Percentiles rank a stretch among this genome's conserved stretches.
Conservation (phyloP, 805 yeast genomes). For the Saccharomycopsis sp. region DNA sequence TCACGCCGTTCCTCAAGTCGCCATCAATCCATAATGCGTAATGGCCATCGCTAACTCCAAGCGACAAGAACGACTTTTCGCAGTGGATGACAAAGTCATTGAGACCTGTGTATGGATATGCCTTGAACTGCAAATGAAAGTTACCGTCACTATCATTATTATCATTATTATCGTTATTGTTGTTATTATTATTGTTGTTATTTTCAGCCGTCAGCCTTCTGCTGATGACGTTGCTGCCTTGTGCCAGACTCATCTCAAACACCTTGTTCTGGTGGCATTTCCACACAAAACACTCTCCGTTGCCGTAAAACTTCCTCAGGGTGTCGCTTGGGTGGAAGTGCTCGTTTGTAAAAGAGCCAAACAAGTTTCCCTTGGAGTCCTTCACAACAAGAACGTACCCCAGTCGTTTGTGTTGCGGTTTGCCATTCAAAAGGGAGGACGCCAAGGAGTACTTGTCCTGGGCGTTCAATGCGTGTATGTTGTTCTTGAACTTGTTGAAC, state of each 20-base stretch:
- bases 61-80: slow-evolving; percentile 62
- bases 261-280: background rate
- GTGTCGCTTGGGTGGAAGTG: slow-evolving; percentile 56
- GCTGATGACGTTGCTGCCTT: background rate
- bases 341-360: slow-evolving; percentile 78
- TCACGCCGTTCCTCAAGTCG: slow-evolving; percentile 65
- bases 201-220: background rate
- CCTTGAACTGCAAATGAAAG: slow-evolving; percentile 48
- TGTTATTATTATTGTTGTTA: background rate
- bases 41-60: slow-evolving; percentile 90
- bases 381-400: slow-evolving; percentile 72
- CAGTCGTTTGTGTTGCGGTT: slow-evolving; percentile 31
- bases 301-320: slow-evolving; percentile 71
- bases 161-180: slow-evolving; percentile 10
- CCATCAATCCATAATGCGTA: slow-evolving; percentile 87
- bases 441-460: slow-evolving; percentile 11
- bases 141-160: slow-evolving; percentile 20
- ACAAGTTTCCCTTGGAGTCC: slow-evolving; percentile 54
- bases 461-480: slow-evolving; percentile 23
- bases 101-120: slow-evolving; percentile 79
- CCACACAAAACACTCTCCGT: slow-evolving; percentile 95
- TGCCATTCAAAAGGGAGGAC: background rate
- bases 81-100: slow-evolving; percentile 84
- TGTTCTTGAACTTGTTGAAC: slow-evolving; percentile 27
- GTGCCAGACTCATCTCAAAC: background rate